Evolutionary conservation across 345 rosid genomes (phyloP), one percentile per base, ranked within the genome.

Genomic region (Dimocarpus longan): DNA sequence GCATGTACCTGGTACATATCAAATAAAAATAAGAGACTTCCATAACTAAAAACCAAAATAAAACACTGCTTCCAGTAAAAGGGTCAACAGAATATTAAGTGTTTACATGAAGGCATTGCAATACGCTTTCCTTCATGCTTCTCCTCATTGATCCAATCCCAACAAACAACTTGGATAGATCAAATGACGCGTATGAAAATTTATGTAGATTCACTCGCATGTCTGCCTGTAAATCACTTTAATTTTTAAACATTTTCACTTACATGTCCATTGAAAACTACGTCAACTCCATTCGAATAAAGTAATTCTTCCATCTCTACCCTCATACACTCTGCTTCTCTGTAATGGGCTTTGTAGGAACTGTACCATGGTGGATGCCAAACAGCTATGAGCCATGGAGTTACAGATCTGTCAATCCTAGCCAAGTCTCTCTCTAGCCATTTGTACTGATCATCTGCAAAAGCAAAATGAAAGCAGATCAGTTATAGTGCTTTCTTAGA

Each of bases 311-410:
- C 98, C 90, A 95, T 91, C 50, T 83, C 88, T 71, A 89, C 81
- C 77, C 89, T 87, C 98, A 95, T 93, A 83, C 96, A 90, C 80
- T 93, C 97, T 70, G 91, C 97, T 82, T 91, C 98, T 85, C 93
- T 88, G 80, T 91, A 95, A 86, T 92, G 97, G 44, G 90, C 88
- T n/a, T 71, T 84, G 73, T 91, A 95, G 71, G 97, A 87, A 82
- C 91, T 92, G 79, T 93, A 95, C 99, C 98, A 95, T 50, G 97
- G 95, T 72, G 91, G 79, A 72, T 90, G 92, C 97, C 99, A 94
- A 66, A 91, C 77, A 80, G 93, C 99, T 76, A 92, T 85, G 71
- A 92, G 77, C 98, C 99, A 95, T 62, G 98, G 97, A 66, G 99
- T 95, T 70, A 89, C 87, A 62, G 84, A 76, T 81, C 98, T 84